These are phyloP conservation scores for Mimosa bimucronata DNA, from an alignment of 306 rosid species.

Conservation along the genomic window DNA sequence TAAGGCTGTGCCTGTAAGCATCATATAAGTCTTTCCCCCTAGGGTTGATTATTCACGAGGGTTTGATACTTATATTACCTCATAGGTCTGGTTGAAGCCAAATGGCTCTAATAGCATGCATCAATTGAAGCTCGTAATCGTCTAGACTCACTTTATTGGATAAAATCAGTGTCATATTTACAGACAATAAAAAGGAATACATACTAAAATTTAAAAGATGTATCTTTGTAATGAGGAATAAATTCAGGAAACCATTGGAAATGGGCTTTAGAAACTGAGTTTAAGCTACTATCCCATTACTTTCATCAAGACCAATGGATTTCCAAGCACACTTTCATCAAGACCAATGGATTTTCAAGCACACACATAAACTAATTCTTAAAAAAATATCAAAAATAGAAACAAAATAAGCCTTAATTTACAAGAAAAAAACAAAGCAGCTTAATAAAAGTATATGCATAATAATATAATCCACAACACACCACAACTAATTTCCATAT, in stretches of 20 bases:
- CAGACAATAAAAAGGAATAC: neutral
- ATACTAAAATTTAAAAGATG: neutral
- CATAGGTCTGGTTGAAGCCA: neutral
- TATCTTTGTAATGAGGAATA: neutral
- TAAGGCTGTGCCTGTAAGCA: neutral
- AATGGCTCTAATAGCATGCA: no score
- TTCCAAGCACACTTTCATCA: no score
- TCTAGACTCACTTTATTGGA: no score
- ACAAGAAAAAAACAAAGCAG: neutral
- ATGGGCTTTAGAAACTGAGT: no score
- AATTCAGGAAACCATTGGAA: no score
- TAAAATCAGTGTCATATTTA: neutral
- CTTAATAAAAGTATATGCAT: neutral
- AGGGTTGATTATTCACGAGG: neutral
- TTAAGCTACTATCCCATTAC: no score
- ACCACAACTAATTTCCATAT: constrained; percentile 4
- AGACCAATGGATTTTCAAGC: no score
- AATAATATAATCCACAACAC: neutral
- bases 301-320: no score
- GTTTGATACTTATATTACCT: neutral
- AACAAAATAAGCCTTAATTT: neutral
- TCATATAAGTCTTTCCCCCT: neutral
- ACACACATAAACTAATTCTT: neutral
- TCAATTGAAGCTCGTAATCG: no score
- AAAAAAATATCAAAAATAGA: neutral